Conservation (phyloP, 2,329 filamentous ascomycete species). For the Coniochaeta prunicola region DNA sequence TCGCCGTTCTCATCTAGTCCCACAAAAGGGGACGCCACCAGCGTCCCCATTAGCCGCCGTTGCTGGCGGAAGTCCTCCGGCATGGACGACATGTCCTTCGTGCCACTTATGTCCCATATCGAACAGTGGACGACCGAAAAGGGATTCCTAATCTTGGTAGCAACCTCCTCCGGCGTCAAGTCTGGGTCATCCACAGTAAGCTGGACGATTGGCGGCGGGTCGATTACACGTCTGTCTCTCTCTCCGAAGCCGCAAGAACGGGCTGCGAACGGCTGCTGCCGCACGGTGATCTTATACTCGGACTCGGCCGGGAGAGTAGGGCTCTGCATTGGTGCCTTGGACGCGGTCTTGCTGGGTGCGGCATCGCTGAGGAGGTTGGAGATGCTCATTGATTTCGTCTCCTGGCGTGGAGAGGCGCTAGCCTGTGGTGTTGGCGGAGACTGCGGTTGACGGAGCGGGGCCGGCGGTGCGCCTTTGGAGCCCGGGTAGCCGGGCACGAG, state of each 20-base stretch:
- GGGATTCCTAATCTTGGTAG: constrained; percentile 46
- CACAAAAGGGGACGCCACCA: constrained; percentile 70
- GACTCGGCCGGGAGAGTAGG: constrained; percentile 2
- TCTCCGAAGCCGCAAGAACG: constrained; percentile 79
- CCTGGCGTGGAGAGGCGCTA: constrained; percentile 15
- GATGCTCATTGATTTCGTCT: constrained; percentile 20
- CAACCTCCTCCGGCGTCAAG: constrained; percentile 46
- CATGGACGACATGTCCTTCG: constrained; percentile 62
- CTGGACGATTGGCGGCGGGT: constrained; percentile 77
- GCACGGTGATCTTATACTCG: constrained; percentile 48
- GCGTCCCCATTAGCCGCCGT: constrained; percentile 70
- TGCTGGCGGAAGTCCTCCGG: constrained; percentile 66
- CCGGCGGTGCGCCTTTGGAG: constrained; percentile 7
- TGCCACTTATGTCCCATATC: constrained; percentile 63
- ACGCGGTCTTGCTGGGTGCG: not conserved
- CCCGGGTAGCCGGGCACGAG: constrained; percentile 6
- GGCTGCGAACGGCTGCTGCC: constrained; percentile 72
- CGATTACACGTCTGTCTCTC: constrained; percentile 72
- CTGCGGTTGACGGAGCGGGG: constrained; percentile 9
- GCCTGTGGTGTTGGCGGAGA: constrained; percentile 15
- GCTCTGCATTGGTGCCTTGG: constrained; percentile 8
- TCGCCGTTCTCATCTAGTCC: constrained; percentile 65
- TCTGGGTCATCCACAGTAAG: constrained; percentile 55
- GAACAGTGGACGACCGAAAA: constrained; percentile 70
- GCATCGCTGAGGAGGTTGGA: constrained; percentile 20